Conservation (phyloP, 2,329 filamentous ascomycete genomes). For the Monosporascus ibericus region DNA sequence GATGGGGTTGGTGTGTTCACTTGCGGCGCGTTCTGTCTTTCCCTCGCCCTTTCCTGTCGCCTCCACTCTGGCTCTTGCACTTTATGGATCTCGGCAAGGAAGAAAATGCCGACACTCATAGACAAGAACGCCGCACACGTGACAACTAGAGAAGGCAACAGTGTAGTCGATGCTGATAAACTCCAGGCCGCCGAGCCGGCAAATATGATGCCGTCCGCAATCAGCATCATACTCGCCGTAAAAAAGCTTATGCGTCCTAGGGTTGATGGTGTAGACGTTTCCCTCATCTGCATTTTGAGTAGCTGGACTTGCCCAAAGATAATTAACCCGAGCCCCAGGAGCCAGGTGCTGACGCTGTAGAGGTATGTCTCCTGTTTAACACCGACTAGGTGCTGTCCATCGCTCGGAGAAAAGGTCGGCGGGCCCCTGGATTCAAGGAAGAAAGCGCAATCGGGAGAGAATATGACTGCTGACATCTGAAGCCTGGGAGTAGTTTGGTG, state of each 20-base stretch:
- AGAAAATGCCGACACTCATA: slow-evolving; percentile 51
- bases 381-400: slow-evolving; percentile 51
- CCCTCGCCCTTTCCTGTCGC: slow-evolving; percentile 30
- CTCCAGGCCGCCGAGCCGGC: slow-evolving; percentile 50
- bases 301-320: slow-evolving; percentile 56
- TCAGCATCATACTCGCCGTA: slow-evolving; percentile 54
- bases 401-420: slow-evolving; percentile 43
- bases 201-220: slow-evolving; percentile 57
- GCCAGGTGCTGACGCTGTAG: slow-evolving; percentile 51
- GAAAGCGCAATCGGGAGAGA: slow-evolving; percentile 63
- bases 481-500: slow-evolving; percentile 48
- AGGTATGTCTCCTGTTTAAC: slow-evolving; percentile 56
- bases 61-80: slow-evolving; percentile 54
- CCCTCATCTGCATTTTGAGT: slow-evolving; percentile 58
- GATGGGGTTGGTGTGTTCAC: slow-evolving; percentile 14
- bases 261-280: slow-evolving; percentile 62
- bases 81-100: slow-evolving; percentile 54
- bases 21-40: slow-evolving; percentile 20
- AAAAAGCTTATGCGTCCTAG: slow-evolving; percentile 60
- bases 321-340: slow-evolving; percentile 50
- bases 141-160: slow-evolving; percentile 51
- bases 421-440: slow-evolving; percentile 61
- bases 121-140: slow-evolving; percentile 49
- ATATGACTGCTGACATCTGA: slow-evolving; percentile 57
- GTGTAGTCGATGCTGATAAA: slow-evolving; percentile 48